Percentiles rank a stretch among this genome's conserved stretches.
These are phyloP conservation scores for Lactifluus volemus DNA, from an alignment of 768 basidiomycete genomes.

Conservation along the genomic window DNA sequence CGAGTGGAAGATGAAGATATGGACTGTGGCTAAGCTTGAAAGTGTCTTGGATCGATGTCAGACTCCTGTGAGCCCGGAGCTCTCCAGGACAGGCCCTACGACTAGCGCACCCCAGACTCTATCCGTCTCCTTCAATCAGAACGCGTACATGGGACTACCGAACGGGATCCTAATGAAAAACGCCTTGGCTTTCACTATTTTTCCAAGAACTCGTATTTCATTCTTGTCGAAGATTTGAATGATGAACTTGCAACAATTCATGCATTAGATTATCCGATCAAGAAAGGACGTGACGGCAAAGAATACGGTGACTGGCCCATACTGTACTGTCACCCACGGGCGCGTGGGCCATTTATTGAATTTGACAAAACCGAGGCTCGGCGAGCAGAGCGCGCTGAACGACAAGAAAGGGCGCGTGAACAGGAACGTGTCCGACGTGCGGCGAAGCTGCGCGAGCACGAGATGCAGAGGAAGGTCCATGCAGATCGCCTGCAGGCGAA, in stretches of 20 bases:
- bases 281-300: constrained; percentile 43
- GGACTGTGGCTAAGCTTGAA: constrained; percentile 64
- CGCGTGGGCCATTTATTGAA: constrained; percentile 65
- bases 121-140: constrained; percentile 70
- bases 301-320: constrained; percentile 72
- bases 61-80: constrained; percentile 25
- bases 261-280: constrained; percentile 66
- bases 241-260: constrained; percentile 80
- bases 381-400: constrained; percentile 31
- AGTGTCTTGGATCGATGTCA: constrained; percentile 66
- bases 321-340: constrained; percentile 64
- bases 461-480: constrained; percentile 22
- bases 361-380: constrained; percentile 68
- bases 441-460: constrained; percentile 23
- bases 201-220: constrained; percentile 59
- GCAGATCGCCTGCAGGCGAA: constrained; percentile 26
- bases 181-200: constrained; percentile 89
- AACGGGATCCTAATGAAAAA: constrained; percentile 86
- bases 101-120: constrained; percentile 36
- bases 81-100: constrained; percentile 25
- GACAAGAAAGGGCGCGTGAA: constrained; percentile 38
- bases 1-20: constrained; percentile 75
- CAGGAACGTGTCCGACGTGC: constrained; percentile 27
- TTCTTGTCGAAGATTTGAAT: constrained; percentile 86
- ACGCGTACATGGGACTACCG: constrained; percentile 71